Conservation (phyloP, 2,329 filamentous ascomycete genomes). For the Phialophora verrucosa region DNA sequence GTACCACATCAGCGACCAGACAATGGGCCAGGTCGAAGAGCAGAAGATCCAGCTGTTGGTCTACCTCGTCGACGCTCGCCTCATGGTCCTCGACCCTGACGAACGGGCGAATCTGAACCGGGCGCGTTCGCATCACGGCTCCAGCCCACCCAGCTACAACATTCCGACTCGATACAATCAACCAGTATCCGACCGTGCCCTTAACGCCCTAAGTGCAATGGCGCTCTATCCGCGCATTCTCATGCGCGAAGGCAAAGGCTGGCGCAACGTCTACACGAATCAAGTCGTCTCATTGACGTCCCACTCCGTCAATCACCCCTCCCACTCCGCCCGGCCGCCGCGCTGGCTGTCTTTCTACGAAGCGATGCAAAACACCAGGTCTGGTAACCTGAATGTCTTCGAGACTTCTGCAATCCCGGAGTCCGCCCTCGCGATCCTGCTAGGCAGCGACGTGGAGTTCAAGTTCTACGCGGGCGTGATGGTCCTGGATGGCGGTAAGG, state of each 20-base stretch:
- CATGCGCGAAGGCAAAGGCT: conserved; percentile 80
- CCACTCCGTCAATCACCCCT: conserved; percentile 74
- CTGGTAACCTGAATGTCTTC: conserved; percentile 81
- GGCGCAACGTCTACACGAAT: conserved; percentile 91
- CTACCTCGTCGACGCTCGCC: conserved; percentile 82
- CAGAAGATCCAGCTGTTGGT: conserved; percentile 89
- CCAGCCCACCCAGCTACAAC: conserved; percentile 67
- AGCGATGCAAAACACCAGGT: conserved; percentile 85
- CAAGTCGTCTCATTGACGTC: conserved; percentile 87
- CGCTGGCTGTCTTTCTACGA: conserved; percentile 94
- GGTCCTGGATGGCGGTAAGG: conserved; percentile 82
- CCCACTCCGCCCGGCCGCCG: conserved; percentile 47
- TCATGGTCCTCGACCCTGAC: conserved; percentile 67
- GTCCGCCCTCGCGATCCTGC: conserved; percentile 81
- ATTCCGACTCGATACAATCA: conserved; percentile 75
- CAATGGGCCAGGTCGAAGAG: conserved; percentile 89
- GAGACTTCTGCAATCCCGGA: conserved; percentile 82
- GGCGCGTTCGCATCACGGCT: conserved; percentile 51
- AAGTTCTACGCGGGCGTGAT: conserved; percentile 90
- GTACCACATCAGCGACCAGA: conserved; percentile 90
- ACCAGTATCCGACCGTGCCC: conserved; percentile 78
- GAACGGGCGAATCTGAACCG: conserved; percentile 27
- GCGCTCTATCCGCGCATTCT: conserved; percentile 96
- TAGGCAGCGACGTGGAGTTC: conserved; percentile 80
- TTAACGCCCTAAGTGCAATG: conserved; percentile 84